These are phyloP conservation scores for Rhazya stricta DNA, from an alignment of 257 asterid species.

Conservation along the genomic window DNA sequence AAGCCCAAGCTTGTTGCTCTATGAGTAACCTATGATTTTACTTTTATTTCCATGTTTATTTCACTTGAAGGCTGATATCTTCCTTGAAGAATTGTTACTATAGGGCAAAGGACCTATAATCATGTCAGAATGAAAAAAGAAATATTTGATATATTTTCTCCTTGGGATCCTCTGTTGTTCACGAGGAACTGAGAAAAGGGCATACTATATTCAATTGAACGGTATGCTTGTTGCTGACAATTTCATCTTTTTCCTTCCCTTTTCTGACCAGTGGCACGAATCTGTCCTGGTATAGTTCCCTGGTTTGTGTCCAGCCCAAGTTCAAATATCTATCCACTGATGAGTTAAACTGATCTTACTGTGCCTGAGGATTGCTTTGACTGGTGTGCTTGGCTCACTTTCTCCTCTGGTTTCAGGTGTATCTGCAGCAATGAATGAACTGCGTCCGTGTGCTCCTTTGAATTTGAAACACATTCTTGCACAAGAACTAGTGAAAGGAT, in stretches of 20 bases:
- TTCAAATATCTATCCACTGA: neutral
- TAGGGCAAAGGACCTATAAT: neutral
- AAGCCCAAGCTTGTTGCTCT: neutral
- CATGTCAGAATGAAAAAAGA: neutral
- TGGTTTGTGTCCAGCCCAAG: neutral
- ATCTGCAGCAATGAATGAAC: slow-evolving; percentile 92
- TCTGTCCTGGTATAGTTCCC: neutral
- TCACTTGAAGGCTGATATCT: neutral
- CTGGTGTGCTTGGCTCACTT: neutral
- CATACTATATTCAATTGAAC: neutral
- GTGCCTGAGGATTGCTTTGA: neutral
- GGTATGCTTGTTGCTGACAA: neutral
- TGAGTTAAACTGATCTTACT: neutral
- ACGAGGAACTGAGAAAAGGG: neutral
- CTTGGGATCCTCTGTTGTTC: neutral
- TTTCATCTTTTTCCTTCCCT: neutral
- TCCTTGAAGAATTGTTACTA: neutral
- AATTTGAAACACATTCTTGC: slow-evolving; percentile 62
- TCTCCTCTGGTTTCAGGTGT: slow-evolving; percentile 49
- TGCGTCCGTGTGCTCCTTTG: slow-evolving; percentile 90
- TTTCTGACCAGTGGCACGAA: neutral
- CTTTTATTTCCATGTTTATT: neutral
- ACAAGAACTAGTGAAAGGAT: slow-evolving; percentile 44
- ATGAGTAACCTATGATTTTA: neutral
- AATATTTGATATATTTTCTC: neutral